phyloP scores from a whole-genome alignment of 2,329 filamentous ascomycete species.

The Penicillium concentricum region DNA sequence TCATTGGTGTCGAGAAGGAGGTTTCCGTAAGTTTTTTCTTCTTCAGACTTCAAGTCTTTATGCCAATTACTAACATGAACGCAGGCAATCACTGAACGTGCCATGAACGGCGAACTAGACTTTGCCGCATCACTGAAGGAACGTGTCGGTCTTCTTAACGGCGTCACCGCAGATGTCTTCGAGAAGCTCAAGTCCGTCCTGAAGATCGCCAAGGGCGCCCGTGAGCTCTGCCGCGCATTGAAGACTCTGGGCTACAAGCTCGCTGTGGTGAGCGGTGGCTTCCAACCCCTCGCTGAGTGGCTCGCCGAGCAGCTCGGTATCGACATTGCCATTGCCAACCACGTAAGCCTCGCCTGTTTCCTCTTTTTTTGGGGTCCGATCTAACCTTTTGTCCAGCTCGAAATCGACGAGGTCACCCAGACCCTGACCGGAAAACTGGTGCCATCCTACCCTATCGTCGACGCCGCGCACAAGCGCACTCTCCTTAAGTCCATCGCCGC shows the following conservation, averaged over 20 bases:
- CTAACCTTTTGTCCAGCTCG: constrained; percentile 38
- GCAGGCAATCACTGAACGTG: constrained; percentile 77
- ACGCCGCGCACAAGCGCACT: constrained; percentile 57
- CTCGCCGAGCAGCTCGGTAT: constrained; percentile 77
- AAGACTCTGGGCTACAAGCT: constrained; percentile 80
- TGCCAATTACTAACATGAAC: constrained; percentile 8
- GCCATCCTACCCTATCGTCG: constrained; percentile 55
- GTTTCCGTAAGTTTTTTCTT: constrained; percentile 59
- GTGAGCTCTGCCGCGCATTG: constrained; percentile 69
- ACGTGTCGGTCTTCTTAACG: constrained; percentile 76
- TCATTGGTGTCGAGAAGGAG: constrained; percentile 74
- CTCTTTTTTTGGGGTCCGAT: neutral
- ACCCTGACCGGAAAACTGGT: constrained; percentile 59
- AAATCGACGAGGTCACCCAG: constrained; percentile 47
- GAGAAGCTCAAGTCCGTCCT: constrained; percentile 72
- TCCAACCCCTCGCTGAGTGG: constrained; percentile 85
- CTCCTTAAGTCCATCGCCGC: constrained; percentile 56
- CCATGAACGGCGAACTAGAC: constrained; percentile 94
- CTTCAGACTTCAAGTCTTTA: neutral
- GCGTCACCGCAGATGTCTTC: constrained; percentile 76
- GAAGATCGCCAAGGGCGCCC: constrained; percentile 77
- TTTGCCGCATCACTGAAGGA: constrained; percentile 82
- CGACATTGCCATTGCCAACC: constrained; percentile 86
- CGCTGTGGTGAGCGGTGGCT: constrained; percentile 88
- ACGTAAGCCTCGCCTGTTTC: constrained; percentile 49